Evolutionary conservation across 352 stramenopile genomes (phyloP), one percentile per base, ranked within the genome.

Genomic region (Pythium volutum): DNA sequence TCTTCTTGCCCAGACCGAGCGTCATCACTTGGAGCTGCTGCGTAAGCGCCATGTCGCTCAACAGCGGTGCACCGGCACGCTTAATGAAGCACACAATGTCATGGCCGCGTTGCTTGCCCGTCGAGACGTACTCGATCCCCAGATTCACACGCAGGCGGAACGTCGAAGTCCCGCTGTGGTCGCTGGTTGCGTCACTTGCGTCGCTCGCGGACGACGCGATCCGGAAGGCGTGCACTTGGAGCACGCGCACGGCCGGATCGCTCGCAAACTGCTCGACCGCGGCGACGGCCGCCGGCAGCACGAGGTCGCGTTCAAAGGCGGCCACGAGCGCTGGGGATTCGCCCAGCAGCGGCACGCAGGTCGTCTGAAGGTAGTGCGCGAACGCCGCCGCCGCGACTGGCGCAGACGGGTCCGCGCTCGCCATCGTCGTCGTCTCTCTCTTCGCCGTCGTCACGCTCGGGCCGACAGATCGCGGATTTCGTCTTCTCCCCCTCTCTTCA

Each of bases 61-160:
- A 76, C 29, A 96, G 63, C 33, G 83, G 73, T 47, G 80, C 77
- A 31, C 76, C 89, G 29, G 82, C 71, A 20, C 83, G 84, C 72
- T 96, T 96, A 64, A 96, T 92, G 62, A 96, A 92, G 64, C 87
- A 96, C 49, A 96, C 81, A 25, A 83, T 75, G 59, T 93, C 82
- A 56, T 90, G 81, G 47, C 79, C 69, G 52, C 64, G 76, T 64
- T 87, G 79, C 62, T 88, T 88, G 23, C 73, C 75, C 4, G 48
- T 42, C 15, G 70, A 49, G 20, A 71, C 61, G 52, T 94, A 94
- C 68, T 91, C 82, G 34, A 94, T 79, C 18, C 85, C 85, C 31
- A 93, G 39, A 62, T 93, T 93, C 50, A 91, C 80, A 59, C 80
- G 78, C 64, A 93, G 67, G 12, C 69, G 62, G 31, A 67, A 79